Base-by-base conservation (phyloP, 306 rosid species). In the Herpetospermum pedunculosum region DNA sequence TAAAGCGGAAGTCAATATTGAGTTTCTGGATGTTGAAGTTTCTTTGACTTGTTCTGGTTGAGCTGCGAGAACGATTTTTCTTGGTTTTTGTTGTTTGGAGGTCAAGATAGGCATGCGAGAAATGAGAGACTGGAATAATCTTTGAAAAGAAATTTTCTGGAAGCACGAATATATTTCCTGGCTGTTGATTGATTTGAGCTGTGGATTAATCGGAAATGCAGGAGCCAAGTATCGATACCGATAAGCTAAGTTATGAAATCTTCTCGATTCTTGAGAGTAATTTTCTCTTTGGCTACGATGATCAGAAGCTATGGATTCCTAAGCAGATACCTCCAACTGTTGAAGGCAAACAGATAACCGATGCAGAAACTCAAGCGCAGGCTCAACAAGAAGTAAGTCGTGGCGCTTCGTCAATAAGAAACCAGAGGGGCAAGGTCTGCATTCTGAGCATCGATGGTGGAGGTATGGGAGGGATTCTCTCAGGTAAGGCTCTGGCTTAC, bases 181-280 rank as follows among this genome's bases (percentile, higher is more conserved):
- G 48, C 48, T 32, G 63, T 48, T 19, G 43, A 21, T 41, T 74
- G 69, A 60, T 60, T 60, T 60, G 13, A 73, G 19, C 50, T 67
- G 85, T 81, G 94, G 2, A 79, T 80, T 73, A 79, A 21, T 16
- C 5, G 75, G 89, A 86, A 80, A 86, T 83, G 91, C 89, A 83
- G 63, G 94, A 89, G 57, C 94, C 94, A 1, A 89, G 94, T 57
- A 84, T 89, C 63, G 97, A 95, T 60, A 89, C 96, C 1, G 88
- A 89, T 84, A 89, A 89, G 78, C 89, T 89, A 1, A 89, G 91
- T 72, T 89, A 89, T 76, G 99, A 95, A 85, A 95, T 95, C 73
- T 95, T 95, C 84, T 95, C 97, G 29, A 89, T 91, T 73, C 87
- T 95, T n/a, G 99, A 95, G 85, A 91, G 88, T 81, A 95, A 95